Percentiles rank a stretch among this genome's conserved stretches.
Evolutionary conservation across 768 basidiomycete genomes (phyloP).

Genomic region (Russula brevipes): DNA sequence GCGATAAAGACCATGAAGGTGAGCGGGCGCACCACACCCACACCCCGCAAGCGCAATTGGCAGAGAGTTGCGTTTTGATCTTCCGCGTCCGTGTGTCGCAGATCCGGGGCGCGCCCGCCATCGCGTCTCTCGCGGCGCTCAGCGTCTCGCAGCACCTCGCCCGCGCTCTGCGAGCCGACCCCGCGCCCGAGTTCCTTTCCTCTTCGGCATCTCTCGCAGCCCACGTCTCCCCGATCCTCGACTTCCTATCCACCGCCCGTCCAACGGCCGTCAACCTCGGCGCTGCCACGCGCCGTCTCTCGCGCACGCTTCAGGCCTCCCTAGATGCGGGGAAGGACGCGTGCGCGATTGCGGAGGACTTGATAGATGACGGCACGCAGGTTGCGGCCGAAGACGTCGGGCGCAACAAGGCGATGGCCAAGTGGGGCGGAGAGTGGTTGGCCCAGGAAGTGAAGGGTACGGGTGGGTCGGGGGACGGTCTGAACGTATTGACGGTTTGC

Average conservation of each 20-base stretch:
- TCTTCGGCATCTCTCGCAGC: conserved; percentile 47
- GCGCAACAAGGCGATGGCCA: conserved; percentile 80
- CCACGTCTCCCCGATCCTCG: conserved; percentile 55
- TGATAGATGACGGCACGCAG: conserved; percentile 64
- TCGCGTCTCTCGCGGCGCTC: conserved; percentile 86
- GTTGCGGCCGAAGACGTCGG: conserved; percentile 87
- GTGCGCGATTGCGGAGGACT: conserved; percentile 42
- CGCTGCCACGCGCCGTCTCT: conserved; percentile 72
- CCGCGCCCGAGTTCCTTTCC: conserved; percentile 50
- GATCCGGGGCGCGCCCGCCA: conserved; percentile 93
- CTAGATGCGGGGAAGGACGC: conserved; percentile 40
- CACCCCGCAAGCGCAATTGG: not conserved
- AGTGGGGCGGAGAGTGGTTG: conserved; percentile 84
- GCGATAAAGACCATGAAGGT: conserved; percentile 98
- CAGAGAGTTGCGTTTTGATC: not conserved
- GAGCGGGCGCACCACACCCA: conserved; percentile 6
- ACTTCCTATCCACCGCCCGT: conserved; percentile 78
- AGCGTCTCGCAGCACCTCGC: conserved; percentile 64
- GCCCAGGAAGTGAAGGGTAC: conserved; percentile 42
- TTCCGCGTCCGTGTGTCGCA: conserved; percentile 26
- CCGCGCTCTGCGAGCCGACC: conserved; percentile 42
- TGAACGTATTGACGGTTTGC: conserved; percentile 90
- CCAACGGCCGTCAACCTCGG: conserved; percentile 96
- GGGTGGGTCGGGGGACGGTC: conserved; percentile 40
- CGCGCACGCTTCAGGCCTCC: conserved; percentile 40